phyloP scores from a whole-genome alignment of 257 asterid species.

The Solanum ahanhuiri region DNA sequence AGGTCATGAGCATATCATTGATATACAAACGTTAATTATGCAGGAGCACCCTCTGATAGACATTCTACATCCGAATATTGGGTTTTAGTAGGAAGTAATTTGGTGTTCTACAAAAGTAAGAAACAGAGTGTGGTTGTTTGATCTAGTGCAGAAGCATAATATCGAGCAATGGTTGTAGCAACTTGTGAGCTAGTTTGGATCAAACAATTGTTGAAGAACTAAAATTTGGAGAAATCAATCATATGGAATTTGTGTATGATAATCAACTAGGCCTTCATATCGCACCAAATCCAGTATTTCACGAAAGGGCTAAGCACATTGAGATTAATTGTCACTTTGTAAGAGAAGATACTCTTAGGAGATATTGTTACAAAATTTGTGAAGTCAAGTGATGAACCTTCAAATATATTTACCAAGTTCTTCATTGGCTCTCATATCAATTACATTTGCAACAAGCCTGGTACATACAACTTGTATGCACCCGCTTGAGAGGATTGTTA shows the following conservation, averaged over 20 bases:
- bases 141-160: background rate
- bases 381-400: background rate
- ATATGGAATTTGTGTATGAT: background rate
- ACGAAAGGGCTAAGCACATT: background rate
- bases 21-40: background rate
- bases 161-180: background rate
- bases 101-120: background rate
- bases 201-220: background rate
- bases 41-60: background rate
- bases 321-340: background rate
- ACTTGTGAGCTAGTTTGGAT: background rate
- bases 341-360: background rate
- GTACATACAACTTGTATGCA: background rate
- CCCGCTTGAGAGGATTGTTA: background rate
- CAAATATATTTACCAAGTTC: background rate
- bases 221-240: background rate
- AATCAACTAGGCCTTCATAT: background rate
- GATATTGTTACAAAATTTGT: background rate
- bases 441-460: background rate
- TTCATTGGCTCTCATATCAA: background rate
- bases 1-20: background rate
- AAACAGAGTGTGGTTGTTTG: background rate
- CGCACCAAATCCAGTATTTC: background rate
- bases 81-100: background rate
- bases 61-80: background rate